A percentile compares a stretch with the other conserved stretches of the same genome.
Evolutionary conservation across 768 basidiomycete genomes (phyloP).

Genomic region (Leccinum variicolor): DNA sequence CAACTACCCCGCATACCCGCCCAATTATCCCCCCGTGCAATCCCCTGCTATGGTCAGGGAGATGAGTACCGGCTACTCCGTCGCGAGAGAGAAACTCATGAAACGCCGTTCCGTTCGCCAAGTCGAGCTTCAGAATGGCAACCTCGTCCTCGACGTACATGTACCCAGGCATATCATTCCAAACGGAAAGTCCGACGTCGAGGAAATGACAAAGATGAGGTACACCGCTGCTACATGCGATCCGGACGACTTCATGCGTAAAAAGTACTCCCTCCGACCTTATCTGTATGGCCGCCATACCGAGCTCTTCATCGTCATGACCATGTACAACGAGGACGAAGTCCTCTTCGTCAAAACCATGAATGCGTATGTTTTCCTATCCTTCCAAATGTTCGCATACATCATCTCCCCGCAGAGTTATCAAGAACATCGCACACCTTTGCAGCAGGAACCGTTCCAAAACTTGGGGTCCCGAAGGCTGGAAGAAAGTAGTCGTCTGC

Average conservation of each 20-base stretch:
- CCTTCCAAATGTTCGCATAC: background rate
- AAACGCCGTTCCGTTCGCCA: slow-evolving; percentile 75
- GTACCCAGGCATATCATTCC: slow-evolving; percentile 80
- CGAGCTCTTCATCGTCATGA: slow-evolving; percentile 94
- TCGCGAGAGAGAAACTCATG: slow-evolving; percentile 76
- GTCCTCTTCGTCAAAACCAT: slow-evolving; percentile 75
- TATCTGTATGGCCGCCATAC: slow-evolving; percentile 79
- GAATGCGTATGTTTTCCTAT: slow-evolving; percentile 60
- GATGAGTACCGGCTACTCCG: slow-evolving; percentile 57
- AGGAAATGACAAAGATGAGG: slow-evolving; percentile 81
- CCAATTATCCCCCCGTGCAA: slow-evolving; percentile 61
- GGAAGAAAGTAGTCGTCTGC: slow-evolving; percentile 90
- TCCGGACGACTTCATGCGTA: slow-evolving; percentile 81
- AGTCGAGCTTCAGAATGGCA: slow-evolving; percentile 77
- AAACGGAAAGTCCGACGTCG: slow-evolving; percentile 53
- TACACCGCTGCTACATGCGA: slow-evolving; percentile 90
- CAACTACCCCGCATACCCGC: slow-evolving; percentile 38
- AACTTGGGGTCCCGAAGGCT: slow-evolving; percentile 84
- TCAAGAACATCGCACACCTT: slow-evolving; percentile 83
- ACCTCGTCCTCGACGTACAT: slow-evolving; percentile 79
- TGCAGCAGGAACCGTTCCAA: slow-evolving; percentile 68
- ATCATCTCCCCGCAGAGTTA: slow-evolving; percentile 48
- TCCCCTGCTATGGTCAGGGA: slow-evolving; percentile 47
- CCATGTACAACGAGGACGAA: slow-evolving; percentile 95
- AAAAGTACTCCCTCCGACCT: slow-evolving; percentile 73